A percentile compares a stretch with the other conserved stretches of the same genome.
Evolutionary conservation across 78 protist genomes (phyloP).

Genomic region (Dictyostelium citrinum): DNA sequence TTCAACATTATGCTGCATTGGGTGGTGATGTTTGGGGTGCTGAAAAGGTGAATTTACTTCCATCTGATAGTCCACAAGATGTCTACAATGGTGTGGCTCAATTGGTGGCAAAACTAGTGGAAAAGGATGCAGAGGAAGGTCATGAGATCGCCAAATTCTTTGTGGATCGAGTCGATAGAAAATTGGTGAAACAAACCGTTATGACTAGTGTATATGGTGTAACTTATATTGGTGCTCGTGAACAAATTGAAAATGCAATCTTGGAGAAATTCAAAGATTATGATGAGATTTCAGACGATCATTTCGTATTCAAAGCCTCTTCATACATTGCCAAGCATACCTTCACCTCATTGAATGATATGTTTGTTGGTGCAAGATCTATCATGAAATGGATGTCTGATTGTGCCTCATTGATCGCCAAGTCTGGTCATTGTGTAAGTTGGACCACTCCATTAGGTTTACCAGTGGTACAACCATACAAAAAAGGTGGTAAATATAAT

Average conservation of each 20-base stretch:
- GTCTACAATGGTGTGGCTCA: constrained; percentile 86
- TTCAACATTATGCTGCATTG: constrained; percentile 98
- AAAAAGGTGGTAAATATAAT: constrained; percentile 15
- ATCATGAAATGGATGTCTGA: constrained; percentile 89
- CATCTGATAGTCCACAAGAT: constrained; percentile 86
- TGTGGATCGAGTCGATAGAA: constrained; percentile 78
- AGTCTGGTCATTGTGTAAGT: constrained; percentile 57
- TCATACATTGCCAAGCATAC: constrained; percentile 38
- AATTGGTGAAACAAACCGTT: constrained; percentile 96
- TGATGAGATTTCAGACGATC: constrained; percentile 29
- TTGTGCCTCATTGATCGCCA: constrained; percentile 69
- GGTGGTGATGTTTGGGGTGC: constrained; percentile 94
- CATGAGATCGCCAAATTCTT: constrained; percentile 14
- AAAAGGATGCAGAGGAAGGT: constrained; percentile 20
- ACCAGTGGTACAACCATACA: constrained; percentile 92
- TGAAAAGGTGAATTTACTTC: constrained; percentile 86
- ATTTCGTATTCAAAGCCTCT: neutral
- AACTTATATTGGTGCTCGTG: constrained; percentile 91
- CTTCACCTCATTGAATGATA: constrained; percentile 74
- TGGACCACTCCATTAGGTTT: constrained; percentile 96
- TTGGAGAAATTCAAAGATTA: neutral
- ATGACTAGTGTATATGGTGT: constrained; percentile 98
- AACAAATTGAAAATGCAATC: constrained; percentile 85
- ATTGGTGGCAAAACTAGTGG: constrained; percentile 21
- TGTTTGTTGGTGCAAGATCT: constrained; percentile 86